Evolutionary conservation across 2,329 filamentous ascomycete species (phyloP).

Genomic region (Alternaria atra): DNA sequence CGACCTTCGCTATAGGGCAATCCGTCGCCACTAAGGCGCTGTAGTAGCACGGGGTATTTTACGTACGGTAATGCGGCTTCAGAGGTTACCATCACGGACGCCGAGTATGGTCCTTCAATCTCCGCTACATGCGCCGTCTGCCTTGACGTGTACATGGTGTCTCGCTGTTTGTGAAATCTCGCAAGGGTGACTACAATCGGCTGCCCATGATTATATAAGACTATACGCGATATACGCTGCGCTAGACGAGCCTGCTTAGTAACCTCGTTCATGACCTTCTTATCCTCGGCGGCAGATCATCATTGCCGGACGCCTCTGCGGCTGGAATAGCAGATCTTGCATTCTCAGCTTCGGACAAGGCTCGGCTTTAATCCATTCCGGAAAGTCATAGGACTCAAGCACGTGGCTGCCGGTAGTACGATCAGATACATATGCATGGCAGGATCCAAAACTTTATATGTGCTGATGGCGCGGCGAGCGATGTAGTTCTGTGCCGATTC

Average conservation of each 20-base stretch:
- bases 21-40: background rate
- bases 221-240: background rate
- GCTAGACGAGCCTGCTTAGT: background rate
- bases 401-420: background rate
- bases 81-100: background rate
- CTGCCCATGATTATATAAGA: background rate
- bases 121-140: background rate
- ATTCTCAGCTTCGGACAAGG: background rate
- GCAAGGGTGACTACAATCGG: background rate
- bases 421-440: background rate
- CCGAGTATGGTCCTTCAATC: conserved; percentile 3
- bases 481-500: conserved; percentile 32
- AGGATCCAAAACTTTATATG: conserved; percentile 21
- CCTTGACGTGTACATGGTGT: background rate
- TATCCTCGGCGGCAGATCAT: background rate
- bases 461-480: conserved; percentile 36
- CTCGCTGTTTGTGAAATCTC: background rate
- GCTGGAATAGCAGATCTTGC: conserved; percentile 10
- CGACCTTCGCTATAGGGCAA: background rate
- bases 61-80: background rate
- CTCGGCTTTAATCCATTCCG: background rate
- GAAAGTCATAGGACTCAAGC: background rate
- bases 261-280: conserved; percentile 1
- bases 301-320: conserved; percentile 3
- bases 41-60: background rate